A percentile compares a stretch with the other conserved stretches of the same genome.
Conservation (phyloP, 2,329 filamentous ascomycete genomes). For the Colletotrichum ledebouriae region DNA sequence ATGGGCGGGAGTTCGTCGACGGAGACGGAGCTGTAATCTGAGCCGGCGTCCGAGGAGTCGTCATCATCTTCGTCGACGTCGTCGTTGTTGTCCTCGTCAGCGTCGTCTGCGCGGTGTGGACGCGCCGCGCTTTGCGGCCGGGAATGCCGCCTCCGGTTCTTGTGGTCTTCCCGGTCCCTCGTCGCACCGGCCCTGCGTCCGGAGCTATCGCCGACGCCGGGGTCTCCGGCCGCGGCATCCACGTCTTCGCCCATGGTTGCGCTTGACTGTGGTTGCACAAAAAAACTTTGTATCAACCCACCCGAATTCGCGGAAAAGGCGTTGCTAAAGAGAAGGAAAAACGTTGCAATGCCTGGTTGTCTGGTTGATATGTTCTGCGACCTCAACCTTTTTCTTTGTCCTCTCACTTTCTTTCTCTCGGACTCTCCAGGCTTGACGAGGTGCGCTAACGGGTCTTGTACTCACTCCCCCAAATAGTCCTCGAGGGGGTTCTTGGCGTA, state of each 20-base stretch:
- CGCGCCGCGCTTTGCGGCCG: constrained; percentile 7
- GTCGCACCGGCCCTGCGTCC: constrained; percentile 9
- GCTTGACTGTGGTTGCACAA: not conserved
- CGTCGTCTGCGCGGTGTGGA: not conserved
- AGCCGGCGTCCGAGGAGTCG: constrained; percentile 47
- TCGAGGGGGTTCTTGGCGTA: constrained; percentile 10
- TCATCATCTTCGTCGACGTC: constrained; percentile 38
- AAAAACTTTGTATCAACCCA: not conserved
- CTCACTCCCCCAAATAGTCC: constrained; percentile 7
- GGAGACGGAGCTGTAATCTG: constrained; percentile 52
- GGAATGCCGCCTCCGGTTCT: constrained; percentile 26
- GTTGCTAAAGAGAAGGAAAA: not conserved
- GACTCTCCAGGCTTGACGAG: not conserved
- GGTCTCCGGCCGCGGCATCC: constrained; percentile 24
- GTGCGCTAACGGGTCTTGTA: constrained; percentile 9
- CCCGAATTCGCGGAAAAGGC: not conserved
- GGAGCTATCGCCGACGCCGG: constrained; percentile 32
- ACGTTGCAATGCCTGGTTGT: not conserved
- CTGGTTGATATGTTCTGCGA: not conserved
- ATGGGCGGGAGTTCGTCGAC: constrained; percentile 50
- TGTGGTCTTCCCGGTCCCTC: constrained; percentile 27
- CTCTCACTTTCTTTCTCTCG: not conserved
- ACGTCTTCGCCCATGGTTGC: constrained; percentile 36
- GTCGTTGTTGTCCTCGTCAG: constrained; percentile 17
- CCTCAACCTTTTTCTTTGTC: not conserved